Percentiles rank a stretch among this genome's conserved stretches.
These are phyloP conservation scores for Neostapfia colusana DNA, from an alignment of 176 grass and related monocot species.

Conservation along the genomic window DNA sequence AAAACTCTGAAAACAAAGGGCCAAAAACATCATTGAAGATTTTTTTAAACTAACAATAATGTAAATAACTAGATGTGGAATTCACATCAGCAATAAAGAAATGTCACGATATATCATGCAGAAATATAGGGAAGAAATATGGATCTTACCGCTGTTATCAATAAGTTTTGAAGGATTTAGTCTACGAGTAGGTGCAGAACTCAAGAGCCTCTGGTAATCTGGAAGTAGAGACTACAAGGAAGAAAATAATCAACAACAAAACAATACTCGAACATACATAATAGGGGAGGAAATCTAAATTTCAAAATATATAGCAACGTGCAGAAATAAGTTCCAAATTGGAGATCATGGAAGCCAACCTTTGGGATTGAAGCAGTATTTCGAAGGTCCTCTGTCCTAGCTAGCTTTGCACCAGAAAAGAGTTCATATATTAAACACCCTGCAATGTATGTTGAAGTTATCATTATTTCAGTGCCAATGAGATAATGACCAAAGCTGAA, in stretches of 20 bases:
- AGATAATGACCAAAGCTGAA: conserved; percentile 19
- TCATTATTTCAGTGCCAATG: conserved; percentile 37
- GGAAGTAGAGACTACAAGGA: conserved; percentile 82
- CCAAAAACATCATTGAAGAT: conserved; percentile 17
- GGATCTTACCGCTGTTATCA: conserved; percentile 79
- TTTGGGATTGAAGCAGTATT: conserved; percentile 92
- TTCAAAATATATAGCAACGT: conserved; percentile 20
- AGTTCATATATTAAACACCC: conserved; percentile 98
- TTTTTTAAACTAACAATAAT: neutral
- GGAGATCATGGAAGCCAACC: conserved; percentile 44
- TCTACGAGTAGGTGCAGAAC: conserved; percentile 84
- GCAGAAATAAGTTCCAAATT: neutral
- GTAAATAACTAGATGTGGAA: neutral
- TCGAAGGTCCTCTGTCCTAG: conserved; percentile 94
- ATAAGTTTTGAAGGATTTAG: conserved; percentile 99
- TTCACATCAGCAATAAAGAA: conserved; percentile 24
- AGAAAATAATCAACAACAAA: conserved; percentile 27
- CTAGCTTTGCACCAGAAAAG: conserved; percentile 79
- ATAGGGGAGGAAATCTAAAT: conserved; percentile 3
- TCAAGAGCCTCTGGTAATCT: conserved; percentile 99
- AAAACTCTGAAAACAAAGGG: conserved; percentile 78
- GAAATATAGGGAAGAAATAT: conserved; percentile 22
- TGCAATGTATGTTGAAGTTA: conserved; percentile 37
- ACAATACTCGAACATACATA: conserved; percentile 4
- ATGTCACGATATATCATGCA: neutral